Evolutionary conservation across 2,329 filamentous ascomycete genomes (phyloP).

Genomic region (Botrytis tulipae): DNA sequence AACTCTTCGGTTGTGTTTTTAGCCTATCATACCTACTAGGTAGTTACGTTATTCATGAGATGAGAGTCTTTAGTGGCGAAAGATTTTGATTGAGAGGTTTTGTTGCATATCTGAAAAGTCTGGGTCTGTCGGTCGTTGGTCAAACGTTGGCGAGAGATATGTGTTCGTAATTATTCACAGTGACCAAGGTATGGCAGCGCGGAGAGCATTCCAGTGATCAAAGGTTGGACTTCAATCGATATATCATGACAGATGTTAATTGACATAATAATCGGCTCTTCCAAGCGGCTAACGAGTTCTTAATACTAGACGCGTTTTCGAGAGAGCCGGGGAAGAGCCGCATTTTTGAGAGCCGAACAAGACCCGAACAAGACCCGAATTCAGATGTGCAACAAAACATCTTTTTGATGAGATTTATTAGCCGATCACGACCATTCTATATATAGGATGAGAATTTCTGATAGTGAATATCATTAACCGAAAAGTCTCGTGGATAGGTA

Average conservation of each 20-base stretch:
- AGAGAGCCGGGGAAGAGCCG: background rate
- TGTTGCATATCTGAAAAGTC: background rate
- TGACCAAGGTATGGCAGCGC: background rate
- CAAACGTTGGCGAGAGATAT: background rate
- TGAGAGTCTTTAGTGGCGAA: background rate
- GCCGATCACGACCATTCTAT: background rate
- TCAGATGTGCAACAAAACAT: background rate
- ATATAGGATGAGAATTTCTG: background rate
- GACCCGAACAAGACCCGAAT: background rate
- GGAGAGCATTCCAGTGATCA: too few species aligned
- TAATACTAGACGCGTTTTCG: too few species aligned
- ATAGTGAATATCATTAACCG: background rate
- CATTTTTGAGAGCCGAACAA: background rate
- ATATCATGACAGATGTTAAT: too few species aligned
- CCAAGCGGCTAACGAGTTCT: too few species aligned
- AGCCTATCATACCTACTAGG: background rate
- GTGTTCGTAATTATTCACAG: background rate
- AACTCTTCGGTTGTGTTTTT: background rate
- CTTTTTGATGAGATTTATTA: too few species aligned
- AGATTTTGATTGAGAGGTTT: background rate
- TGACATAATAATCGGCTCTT: too few species aligned
- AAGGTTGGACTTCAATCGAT: background rate
- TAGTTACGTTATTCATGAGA: too few species aligned
- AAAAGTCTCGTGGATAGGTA: background rate
- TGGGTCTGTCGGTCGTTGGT: background rate